Evolutionary conservation across 2,329 filamentous ascomycete species (phyloP).

Genomic region (Neofusicoccum sp.): DNA sequence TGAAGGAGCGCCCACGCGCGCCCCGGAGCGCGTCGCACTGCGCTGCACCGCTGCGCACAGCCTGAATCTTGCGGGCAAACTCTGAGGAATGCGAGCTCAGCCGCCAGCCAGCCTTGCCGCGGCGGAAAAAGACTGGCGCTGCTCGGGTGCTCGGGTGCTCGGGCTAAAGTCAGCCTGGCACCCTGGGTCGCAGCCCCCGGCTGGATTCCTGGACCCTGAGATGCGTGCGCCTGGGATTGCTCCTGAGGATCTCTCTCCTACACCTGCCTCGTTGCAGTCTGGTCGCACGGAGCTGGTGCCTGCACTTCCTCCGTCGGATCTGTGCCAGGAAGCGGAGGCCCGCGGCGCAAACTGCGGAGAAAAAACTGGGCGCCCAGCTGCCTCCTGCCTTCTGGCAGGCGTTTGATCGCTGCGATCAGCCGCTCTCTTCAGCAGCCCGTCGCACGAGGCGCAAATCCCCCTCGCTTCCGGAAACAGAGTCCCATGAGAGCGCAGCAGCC

Average conservation of each 20-base stretch:
- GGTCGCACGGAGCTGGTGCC: background rate
- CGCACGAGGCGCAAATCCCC: background rate
- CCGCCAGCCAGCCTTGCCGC: too few relatives aligned
- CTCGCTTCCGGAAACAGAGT: background rate
- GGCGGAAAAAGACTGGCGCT: too few relatives aligned
- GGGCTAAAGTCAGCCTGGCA: too few relatives aligned
- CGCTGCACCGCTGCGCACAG: background rate
- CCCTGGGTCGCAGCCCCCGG: background rate
- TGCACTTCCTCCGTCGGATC: background rate
- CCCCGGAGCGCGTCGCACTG: background rate
- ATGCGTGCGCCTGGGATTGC: background rate
- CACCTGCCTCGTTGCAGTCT: background rate
- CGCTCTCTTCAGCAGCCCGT: background rate
- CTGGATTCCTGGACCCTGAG: background rate
- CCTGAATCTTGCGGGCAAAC: background rate
- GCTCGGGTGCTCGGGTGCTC: too few relatives aligned
- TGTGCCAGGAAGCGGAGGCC: background rate
- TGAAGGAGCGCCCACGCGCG: background rate
- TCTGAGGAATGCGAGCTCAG: too few relatives aligned
- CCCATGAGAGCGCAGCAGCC: background rate
- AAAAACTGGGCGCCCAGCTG: background rate
- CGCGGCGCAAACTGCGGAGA: constrained; percentile 4
- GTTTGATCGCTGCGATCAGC: constrained; percentile 12
- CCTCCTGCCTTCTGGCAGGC: constrained; percentile 9
- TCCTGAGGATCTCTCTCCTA: background rate